Percentiles rank a stretch among this genome's conserved stretches.
These are phyloP conservation scores for Perilla frutescens DNA, from an alignment of 257 asterid species.

Conservation along the genomic window DNA sequence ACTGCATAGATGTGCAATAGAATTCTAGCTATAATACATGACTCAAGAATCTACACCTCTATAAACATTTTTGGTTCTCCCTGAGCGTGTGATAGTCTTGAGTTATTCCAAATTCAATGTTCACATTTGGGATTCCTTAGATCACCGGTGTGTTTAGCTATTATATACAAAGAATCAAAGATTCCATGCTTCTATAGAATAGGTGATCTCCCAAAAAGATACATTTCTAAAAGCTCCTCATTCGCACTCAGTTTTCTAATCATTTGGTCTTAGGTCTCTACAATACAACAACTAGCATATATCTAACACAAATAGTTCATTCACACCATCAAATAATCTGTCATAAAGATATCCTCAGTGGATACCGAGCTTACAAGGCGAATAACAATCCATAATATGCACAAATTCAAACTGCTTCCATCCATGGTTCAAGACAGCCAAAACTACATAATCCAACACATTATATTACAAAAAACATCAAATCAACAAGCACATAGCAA, in stretches of 20 bases:
- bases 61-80: not conserved
- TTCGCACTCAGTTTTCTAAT: not conserved
- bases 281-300: not conserved
- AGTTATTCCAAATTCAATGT: not conserved
- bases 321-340: not conserved
- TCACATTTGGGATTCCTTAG: not conserved
- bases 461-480: constrained; percentile 42
- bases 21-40: not conserved
- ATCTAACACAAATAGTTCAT: not conserved
- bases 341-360: constrained; percentile 21
- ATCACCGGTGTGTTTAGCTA: not conserved
- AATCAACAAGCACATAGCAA: constrained; percentile 37
- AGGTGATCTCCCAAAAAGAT: not conserved
- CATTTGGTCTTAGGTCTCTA: not conserved
- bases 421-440: constrained; percentile 32
- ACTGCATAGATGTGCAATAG: not conserved
- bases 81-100: not conserved
- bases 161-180: not conserved
- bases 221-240: constrained; percentile 18
- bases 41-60: constrained; percentile 5
- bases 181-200: not conserved
- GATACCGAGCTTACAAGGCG: not conserved
- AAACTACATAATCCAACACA: constrained; percentile 29
- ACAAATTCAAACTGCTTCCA: constrained; percentile 32
- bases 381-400: constrained; percentile 25